phyloP scores from a whole-genome alignment of 768 basidiomycete genomes.

The Cystofilobasidium macerans region DNA sequence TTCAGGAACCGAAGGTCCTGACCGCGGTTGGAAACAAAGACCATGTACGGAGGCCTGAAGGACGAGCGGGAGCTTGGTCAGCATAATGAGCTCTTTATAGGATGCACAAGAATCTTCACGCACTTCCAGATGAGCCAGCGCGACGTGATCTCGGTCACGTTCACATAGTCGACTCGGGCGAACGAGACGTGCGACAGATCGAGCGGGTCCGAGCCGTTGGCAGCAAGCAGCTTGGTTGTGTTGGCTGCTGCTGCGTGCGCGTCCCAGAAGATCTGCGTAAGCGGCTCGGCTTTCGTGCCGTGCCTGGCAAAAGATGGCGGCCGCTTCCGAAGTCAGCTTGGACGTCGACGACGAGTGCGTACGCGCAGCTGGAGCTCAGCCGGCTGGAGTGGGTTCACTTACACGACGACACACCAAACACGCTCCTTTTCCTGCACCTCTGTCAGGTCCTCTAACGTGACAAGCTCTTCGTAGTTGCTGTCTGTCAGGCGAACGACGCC shows the following conservation, averaged over 20 bases:
- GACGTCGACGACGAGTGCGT: neutral
- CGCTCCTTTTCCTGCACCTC: constrained; percentile 10
- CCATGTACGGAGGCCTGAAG: constrained; percentile 23
- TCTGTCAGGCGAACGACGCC: constrained; percentile 22
- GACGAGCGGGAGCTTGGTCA: neutral
- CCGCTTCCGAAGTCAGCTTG: neutral
- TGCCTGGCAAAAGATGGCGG: constrained; percentile 4
- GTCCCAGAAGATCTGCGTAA: constrained; percentile 18
- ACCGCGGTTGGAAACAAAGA: constrained; percentile 25
- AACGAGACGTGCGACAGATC: constrained; percentile 24
- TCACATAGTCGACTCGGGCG: constrained; percentile 20
- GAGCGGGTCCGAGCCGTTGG: constrained; percentile 5
- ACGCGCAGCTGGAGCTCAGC: too few relatives aligned
- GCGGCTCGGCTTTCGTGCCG: constrained; percentile 19
- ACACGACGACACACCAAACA: constrained; percentile 26
- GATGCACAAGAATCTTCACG: neutral
- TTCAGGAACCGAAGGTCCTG: constrained; percentile 21
- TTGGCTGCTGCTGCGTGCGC: constrained; percentile 15
- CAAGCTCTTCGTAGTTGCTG: constrained; percentile 21
- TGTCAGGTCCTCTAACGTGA: constrained; percentile 10
- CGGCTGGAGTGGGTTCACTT: neutral
- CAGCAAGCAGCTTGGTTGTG: constrained; percentile 4
- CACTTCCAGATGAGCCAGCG: constrained; percentile 25
- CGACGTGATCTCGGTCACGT: constrained; percentile 18
- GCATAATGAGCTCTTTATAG: too few relatives aligned